Evolutionary conservation across 177 flowering plant genomes (phyloP), one percentile per base, ranked within the genome.

Genomic region (Tripterygium wilfordii): DNA sequence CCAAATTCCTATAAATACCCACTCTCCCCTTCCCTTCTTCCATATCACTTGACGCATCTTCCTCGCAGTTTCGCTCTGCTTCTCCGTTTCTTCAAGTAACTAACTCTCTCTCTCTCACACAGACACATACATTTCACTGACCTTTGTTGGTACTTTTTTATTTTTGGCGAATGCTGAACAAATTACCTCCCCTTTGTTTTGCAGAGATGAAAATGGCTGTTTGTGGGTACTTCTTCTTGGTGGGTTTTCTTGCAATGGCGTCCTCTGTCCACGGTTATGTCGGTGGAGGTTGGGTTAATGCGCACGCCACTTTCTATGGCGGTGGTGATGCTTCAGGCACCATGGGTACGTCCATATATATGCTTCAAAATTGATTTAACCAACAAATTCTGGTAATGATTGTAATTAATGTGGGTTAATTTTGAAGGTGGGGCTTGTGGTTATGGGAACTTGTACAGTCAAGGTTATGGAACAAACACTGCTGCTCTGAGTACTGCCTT

Each of bases 401-500:
- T 38, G 12, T 38, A 3, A 3, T 38, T 3, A 16, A 15, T 8
- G 5, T 38, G 15, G 12, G 22, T 13, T 38, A 4, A 38, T 16
- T 2, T 38, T 32, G 36, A 35, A 45, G 58, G 36, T 4, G 58
- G 58, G 3, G 49, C 57, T 28, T 43, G 44, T n/a, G n/a, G n/a
- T n/a, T n/a, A n/a, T 41, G 55, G 45, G 12, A 40, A 54, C 44
- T 16, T 46, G 14, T 26, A 35, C 24, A 45, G 36, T 26, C 33
- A 45, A 14, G 51, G 51, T 1, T 54, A 54, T 37, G 58, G 58
- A 10, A 37, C 28, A 6, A 36, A 45, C 51, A 54, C 50, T 3
- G 57, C 57, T 18, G 57, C 57, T 6, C 20, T 54, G 46, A 54
- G 57, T 42, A 43, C 41, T 9, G 51, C 39, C 2, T 16, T 53